These are phyloP conservation scores for Plasmopara muralis DNA, from an alignment of 352 stramenopile genomes.

Conservation along the genomic window DNA sequence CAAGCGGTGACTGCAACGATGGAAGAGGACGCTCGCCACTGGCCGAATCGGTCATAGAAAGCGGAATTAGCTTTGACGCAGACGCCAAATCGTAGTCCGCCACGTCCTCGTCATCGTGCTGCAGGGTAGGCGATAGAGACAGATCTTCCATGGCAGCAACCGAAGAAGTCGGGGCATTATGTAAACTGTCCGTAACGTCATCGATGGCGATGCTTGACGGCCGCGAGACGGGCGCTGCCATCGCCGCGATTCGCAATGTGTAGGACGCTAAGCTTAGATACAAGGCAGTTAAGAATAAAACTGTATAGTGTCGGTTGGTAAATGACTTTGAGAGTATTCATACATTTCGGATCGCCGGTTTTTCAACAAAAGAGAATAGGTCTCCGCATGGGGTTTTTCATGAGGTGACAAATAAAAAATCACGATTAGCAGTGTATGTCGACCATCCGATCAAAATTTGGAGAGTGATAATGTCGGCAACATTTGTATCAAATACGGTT, in stretches of 20 bases:
- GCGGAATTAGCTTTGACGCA: constrained; percentile 48
- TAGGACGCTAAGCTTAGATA: neutral
- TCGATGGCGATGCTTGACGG: constrained; percentile 36
- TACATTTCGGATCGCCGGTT: no score
- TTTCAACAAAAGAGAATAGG: no score
- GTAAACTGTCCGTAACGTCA: constrained; percentile 23
- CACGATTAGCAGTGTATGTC: no score
- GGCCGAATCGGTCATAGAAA: constrained; percentile 62
- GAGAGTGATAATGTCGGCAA: no score
- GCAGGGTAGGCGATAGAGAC: constrained; percentile 37
- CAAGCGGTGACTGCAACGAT: constrained; percentile 51
- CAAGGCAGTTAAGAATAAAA: constrained; percentile 3
- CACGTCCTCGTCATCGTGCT: constrained; percentile 12
- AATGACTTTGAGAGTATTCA: no score
- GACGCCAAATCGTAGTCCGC: constrained; percentile 25
- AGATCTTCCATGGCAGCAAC: constrained; percentile 50
- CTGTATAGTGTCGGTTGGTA: no score
- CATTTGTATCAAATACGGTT: no score
- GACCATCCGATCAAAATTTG: no score
- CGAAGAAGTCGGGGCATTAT: constrained; percentile 15
- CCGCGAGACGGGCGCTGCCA: constrained; percentile 20
- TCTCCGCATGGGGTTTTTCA: no score
- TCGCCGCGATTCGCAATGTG: neutral
- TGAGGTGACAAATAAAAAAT: no score
- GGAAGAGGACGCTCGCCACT: constrained; percentile 50